Percentiles rank a stretch among this genome's conserved stretches.
Evolutionary conservation across 2,329 filamentous ascomycete genomes (phyloP).

Genomic region (Bipolaris gigantea): DNA sequence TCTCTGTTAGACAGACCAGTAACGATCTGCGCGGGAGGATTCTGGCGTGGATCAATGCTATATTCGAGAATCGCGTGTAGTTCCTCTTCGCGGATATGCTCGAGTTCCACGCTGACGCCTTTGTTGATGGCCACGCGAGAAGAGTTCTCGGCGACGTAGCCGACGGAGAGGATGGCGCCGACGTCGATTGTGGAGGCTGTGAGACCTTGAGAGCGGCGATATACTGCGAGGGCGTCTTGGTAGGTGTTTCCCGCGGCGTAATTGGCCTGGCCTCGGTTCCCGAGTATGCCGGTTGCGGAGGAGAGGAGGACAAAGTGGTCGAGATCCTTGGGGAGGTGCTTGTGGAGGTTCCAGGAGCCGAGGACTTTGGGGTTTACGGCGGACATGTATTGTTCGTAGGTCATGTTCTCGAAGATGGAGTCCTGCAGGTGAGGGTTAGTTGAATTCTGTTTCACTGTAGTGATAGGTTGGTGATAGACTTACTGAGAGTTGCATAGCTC

Average conservation of each 20-base stretch:
- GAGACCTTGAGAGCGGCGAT: not conserved
- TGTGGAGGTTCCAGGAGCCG: conserved; percentile 32
- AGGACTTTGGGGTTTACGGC: conserved; percentile 28
- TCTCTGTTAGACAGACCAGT: not conserved
- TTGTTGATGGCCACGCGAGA: not conserved
- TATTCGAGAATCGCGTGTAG: conserved; percentile 1
- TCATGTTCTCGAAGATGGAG: conserved; percentile 11
- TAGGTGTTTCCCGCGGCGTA: conserved; percentile 5
- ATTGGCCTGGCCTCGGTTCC: conserved; percentile 2
- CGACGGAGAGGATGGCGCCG: conserved; percentile 1
- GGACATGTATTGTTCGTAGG: conserved; percentile 1
- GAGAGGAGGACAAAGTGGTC: conserved; percentile 26
- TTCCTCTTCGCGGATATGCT: conserved; percentile 1
- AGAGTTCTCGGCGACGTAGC: conserved; percentile 1
- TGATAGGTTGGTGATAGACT: not conserved
- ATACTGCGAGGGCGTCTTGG: conserved; percentile 11
- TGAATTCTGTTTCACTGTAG: not conserved
- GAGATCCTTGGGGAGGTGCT: conserved; percentile 1
- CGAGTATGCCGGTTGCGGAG: conserved; percentile 16
- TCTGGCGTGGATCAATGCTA: not conserved
- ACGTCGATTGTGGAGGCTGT: not conserved
- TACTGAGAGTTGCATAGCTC: not conserved
- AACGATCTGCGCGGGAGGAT: not conserved
- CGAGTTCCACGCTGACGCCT: not conserved
- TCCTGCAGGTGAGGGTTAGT: not conserved